A percentile compares a stretch with the other conserved stretches of the same genome.
phyloP scores from a whole-genome alignment of 2,329 filamentous ascomycete species.

The Diaporthe longicolla region DNA sequence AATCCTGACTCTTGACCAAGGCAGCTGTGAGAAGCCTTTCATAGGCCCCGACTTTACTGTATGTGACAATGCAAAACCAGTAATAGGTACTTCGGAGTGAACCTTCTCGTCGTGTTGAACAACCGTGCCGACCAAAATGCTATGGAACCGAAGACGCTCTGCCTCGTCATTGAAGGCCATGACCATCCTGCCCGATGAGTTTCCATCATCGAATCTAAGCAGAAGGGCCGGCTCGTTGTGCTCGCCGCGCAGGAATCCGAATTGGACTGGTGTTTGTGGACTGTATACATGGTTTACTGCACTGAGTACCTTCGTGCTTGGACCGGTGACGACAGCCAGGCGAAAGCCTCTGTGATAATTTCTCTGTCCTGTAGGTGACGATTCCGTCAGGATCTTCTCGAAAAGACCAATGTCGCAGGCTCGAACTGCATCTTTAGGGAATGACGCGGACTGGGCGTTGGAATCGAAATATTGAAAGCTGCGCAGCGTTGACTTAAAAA shows the following conservation, averaged over 20 bases:
- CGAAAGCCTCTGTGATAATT: conserved; percentile 85
- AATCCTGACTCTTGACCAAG: conserved; percentile 78
- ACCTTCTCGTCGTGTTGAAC: conserved; percentile 77
- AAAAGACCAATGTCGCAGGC: conserved; percentile 83
- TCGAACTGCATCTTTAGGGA: conserved; percentile 81
- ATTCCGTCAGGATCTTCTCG: conserved; percentile 77
- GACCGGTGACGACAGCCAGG: conserved; percentile 82
- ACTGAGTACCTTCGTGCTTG: conserved; percentile 82
- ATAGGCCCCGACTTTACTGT: conserved; percentile 65
- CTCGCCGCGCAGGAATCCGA: conserved; percentile 82
- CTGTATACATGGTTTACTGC: conserved; percentile 80
- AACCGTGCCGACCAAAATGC: conserved; percentile 79
- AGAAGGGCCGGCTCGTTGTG: conserved; percentile 78
- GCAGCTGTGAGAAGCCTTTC: conserved; percentile 63
- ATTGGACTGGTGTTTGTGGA: conserved; percentile 78
- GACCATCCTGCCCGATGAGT: conserved; percentile 78
- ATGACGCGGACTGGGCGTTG: conserved; percentile 76
- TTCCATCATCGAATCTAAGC: conserved; percentile 77
- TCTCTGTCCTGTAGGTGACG: conserved; percentile 79
- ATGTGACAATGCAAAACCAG: conserved; percentile 73
- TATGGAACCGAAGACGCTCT: conserved; percentile 79
- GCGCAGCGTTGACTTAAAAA: conserved; percentile 78
- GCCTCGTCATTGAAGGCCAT: conserved; percentile 82
- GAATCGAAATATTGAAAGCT: conserved; percentile 87
- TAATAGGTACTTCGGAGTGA: conserved; percentile 77